Conservation (phyloP, 257 asterid genomes). For the Oldenlandia corymbosa region DNA sequence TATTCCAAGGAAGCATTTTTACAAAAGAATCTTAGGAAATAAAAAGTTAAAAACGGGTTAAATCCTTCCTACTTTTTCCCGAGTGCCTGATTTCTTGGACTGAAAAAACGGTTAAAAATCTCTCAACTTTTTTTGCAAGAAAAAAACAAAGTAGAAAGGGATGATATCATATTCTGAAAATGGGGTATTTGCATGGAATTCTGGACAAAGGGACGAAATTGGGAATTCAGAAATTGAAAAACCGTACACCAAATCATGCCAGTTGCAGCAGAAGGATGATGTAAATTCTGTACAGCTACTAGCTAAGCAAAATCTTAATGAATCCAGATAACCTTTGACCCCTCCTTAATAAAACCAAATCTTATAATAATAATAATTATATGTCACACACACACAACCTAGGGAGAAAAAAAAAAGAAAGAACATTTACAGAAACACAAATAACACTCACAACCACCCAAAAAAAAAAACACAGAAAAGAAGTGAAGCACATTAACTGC, state of each 20-base stretch:
- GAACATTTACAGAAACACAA: background rate
- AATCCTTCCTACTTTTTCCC: background rate
- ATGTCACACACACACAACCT: no score
- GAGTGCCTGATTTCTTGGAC: background rate
- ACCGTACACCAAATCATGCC: constrained; percentile 34
- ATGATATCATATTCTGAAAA: constrained; percentile 12
- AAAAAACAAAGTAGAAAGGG: background rate
- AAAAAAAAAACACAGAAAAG: background rate
- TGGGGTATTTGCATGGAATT: constrained; percentile 19
- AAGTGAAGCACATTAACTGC: constrained; percentile 9
- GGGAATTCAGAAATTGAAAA: constrained; percentile 37
- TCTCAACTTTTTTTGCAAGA: background rate
- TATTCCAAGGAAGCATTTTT: constrained; percentile 6
- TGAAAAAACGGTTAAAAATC: background rate
- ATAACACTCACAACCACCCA: constrained; percentile 1
- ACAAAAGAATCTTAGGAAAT: background rate
- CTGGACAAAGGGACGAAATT: constrained; percentile 34
- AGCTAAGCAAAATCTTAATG: constrained; percentile 2
- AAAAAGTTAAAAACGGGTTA: background rate
- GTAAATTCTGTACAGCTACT: constrained; percentile 6
- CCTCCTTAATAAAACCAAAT: constrained; percentile 5
- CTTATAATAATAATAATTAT: no score
- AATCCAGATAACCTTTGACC: constrained; percentile 1
- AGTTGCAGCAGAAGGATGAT: constrained; percentile 15
- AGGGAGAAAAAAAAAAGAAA: background rate